Evolutionary conservation across 306 rosid genomes (phyloP), one percentile per base, ranked within the genome.

Genomic region (Coriaria nepalensis): DNA sequence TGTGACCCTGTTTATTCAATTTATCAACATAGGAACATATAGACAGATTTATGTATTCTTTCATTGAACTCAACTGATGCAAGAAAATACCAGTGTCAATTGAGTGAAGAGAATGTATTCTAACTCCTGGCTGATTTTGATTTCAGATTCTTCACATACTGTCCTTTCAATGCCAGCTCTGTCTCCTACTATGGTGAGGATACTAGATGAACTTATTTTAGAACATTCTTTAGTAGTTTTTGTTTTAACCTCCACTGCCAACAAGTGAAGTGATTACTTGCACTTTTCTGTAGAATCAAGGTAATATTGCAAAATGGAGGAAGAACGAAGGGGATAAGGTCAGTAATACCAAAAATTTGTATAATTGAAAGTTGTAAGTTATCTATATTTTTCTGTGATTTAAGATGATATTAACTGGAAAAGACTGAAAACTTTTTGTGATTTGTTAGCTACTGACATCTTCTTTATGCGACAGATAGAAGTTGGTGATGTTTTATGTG

Each of bases 311-410:
- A 52, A 90, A 74, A 66, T 90, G 97, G 97, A 69, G 63, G 60
- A 90, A 90, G 70, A 84, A 84, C 50, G 95, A 84, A 79, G 97
- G 95, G 46, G 97, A 90, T 54, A 84, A 79, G 97, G 97, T 90
- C 61, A 57, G 86, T 73, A 46, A 29, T 49, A 46, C 59, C 39
- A 34, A 40, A 56, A 40, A 32, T 12, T 60, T 66, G 37, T 36
- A 57, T 32, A 45, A 9, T 46, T 48, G 29, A 56, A 59, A 54
- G 53, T 53, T 81, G 46, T 52, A 54, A 49, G 37, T 61, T 63
- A 8, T 66, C 37, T 56, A 59, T 67, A 37, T 14, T 55, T 50
- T 58, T 36, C 52, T 62, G 37, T 63, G 60, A 29, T 40, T 39
- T 33, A 40, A 14, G 15, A 32, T 34, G 13, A 50, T 20, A n/a